A percentile compares a stretch with the other conserved stretches of the same genome.
phyloP scores from a whole-genome alignment of 345 rosid species.

The Odontarrhena argentea region DNA sequence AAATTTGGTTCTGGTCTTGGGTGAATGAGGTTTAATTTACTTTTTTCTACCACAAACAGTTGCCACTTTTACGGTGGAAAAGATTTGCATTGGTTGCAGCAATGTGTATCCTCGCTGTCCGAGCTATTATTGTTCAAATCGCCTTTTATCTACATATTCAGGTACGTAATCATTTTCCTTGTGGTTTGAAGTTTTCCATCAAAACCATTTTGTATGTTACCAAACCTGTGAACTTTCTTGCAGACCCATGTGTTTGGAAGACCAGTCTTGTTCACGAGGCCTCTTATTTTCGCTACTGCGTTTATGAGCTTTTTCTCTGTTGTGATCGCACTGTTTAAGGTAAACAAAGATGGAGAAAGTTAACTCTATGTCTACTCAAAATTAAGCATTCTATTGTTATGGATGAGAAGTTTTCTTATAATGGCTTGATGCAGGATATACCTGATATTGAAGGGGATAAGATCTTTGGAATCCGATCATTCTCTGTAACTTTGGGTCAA shows the following conservation, averaged over 20 bases:
- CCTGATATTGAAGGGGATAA: conserved; percentile 98
- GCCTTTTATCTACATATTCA: conserved; percentile 92
- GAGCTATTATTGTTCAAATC: conserved; percentile 90
- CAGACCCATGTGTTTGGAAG: conserved; percentile 84
- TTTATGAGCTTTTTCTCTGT: conserved; percentile 98
- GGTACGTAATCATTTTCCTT: conserved; percentile 44
- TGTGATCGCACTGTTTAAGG: conserved; percentile 95
- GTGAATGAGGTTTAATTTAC: conserved; percentile 10
- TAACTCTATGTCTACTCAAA: not conserved
- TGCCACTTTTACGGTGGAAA: conserved; percentile 93
- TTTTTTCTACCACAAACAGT: conserved; percentile 46
- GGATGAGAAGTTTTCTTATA: conserved; percentile 9
- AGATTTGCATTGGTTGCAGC: conserved; percentile 93
- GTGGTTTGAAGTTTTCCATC: conserved; percentile 4
- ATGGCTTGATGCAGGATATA: conserved; percentile 61
- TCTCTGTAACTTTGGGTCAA: conserved; percentile 84
- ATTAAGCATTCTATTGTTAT: not conserved
- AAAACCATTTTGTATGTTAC: not conserved
- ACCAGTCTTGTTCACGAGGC: conserved; percentile 62
- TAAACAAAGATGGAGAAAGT: conserved; percentile 31
- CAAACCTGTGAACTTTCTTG: conserved; percentile 10
- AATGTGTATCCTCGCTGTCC: conserved; percentile 89
- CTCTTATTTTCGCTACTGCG: conserved; percentile 86
- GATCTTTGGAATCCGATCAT: conserved; percentile 79
- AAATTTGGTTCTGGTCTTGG: not conserved